phyloP scores from a whole-genome alignment of 2,329 filamentous ascomycete genomes.

The Fusarium virguliforme region DNA sequence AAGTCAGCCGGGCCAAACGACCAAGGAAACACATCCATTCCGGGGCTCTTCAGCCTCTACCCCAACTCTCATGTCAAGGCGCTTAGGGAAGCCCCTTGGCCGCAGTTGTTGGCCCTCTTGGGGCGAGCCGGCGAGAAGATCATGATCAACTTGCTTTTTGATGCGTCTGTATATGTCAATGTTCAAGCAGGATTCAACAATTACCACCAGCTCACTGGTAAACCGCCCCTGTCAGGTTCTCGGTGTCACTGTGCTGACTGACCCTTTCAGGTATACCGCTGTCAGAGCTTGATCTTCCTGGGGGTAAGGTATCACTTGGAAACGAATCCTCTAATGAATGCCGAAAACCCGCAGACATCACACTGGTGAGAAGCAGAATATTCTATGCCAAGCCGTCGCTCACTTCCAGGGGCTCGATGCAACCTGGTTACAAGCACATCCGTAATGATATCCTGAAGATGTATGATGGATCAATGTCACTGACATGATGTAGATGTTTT shows the following conservation, averaged over 20 bases:
- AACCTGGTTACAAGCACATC: constrained; percentile 84
- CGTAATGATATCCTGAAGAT: constrained; percentile 70
- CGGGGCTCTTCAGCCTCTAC: constrained; percentile 75
- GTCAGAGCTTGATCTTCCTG: constrained; percentile 60
- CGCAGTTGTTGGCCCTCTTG: constrained; percentile 79
- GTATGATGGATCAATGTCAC: not conserved
- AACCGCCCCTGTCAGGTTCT: constrained; percentile 39
- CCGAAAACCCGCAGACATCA: constrained; percentile 71
- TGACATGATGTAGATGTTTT: constrained; percentile 76
- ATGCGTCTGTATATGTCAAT: constrained; percentile 82
- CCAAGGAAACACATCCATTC: constrained; percentile 65
- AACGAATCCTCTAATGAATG: constrained; percentile 2
- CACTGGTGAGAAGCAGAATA: constrained; percentile 86
- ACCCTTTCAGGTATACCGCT: constrained; percentile 65
- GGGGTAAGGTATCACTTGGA: constrained; percentile 23
- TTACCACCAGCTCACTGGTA: constrained; percentile 85
- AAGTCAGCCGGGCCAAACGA: constrained; percentile 58
- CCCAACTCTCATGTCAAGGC: constrained; percentile 79
- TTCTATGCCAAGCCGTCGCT: constrained; percentile 85
- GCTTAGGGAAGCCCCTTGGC: constrained; percentile 82
- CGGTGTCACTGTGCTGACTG: constrained; percentile 11
- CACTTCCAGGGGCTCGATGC: constrained; percentile 77
- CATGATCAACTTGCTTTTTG: constrained; percentile 83
- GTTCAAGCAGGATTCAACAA: constrained; percentile 75
- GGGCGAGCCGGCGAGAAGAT: constrained; percentile 83